Conservation (phyloP, 129 eudicot species). For the Rutidosis leptorrhynchoides region DNA sequence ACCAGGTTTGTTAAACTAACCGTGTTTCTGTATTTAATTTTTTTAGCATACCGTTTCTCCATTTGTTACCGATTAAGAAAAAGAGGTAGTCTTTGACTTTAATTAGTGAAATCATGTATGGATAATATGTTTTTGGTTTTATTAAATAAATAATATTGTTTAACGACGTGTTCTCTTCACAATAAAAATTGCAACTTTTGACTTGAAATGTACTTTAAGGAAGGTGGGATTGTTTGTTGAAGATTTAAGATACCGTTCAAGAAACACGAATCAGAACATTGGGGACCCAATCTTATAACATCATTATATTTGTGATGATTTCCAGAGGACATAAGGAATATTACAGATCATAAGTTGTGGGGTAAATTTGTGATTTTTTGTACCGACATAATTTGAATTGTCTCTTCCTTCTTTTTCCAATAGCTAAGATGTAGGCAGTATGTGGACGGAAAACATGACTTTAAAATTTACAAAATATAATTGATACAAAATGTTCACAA, state of each 20-base stretch:
- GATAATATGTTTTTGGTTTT: slow-evolving; percentile 5
- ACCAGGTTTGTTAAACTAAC: slow-evolving; percentile 55
- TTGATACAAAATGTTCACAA: too few species aligned
- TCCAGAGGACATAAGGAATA: background rate
- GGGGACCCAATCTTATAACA: background rate
- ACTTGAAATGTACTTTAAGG: slow-evolving; percentile 13
- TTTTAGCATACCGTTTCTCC: background rate
- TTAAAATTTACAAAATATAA: too few species aligned
- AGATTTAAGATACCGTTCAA: background rate
- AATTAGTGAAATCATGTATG: background rate
- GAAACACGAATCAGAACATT: background rate
- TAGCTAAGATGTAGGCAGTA: slow-evolving; percentile 9
- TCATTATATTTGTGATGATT: slow-evolving; percentile 4
- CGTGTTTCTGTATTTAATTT: background rate
- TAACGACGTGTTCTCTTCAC: background rate
- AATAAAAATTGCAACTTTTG: background rate
- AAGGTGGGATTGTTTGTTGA: background rate
- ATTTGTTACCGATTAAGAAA: background rate
- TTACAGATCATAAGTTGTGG: background rate
- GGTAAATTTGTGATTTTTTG: background rate
- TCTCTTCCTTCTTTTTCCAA: background rate
- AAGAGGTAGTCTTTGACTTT: slow-evolving; percentile 5
- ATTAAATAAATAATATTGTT: background rate
- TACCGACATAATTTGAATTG: background rate
- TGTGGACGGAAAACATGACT: too few species aligned